Base-by-base conservation (phyloP, 2,329 filamentous ascomycete species). In the Xenoacremonium recifei region DNA sequence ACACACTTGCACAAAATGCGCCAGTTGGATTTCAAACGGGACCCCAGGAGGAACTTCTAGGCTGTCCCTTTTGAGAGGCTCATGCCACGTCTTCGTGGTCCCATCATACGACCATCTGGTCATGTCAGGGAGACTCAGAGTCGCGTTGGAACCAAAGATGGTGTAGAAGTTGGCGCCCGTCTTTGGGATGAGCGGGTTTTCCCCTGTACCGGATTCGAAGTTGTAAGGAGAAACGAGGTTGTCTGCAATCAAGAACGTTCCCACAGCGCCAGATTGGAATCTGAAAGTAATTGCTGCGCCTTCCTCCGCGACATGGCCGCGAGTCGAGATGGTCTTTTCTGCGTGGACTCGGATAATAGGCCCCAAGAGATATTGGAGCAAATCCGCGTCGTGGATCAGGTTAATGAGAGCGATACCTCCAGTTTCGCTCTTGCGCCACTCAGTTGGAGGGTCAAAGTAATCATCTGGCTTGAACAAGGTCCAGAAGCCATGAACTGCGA, bases 301-400 rank as follows among this genome's bases (percentile, higher is more conserved):
- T 51, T 83, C 79, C 42, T 82, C 77, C 0, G 72, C 77, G 3
- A 67, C 63, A 40, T 73, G 70, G 0, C 63, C 61, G 1, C 79
- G 66, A 21, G 71, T 69, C 0, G 72, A 68, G 0, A 55, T 36
- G 0, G 67, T 72, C 37, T 65, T 61, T 49, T 82, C 73, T 0
- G 75, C 77, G 23, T 74, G 70, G 0, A 82, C 71, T 0, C 72
- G 64, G 0, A 56, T 54, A 19, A 83, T 75, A 0, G 75, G 70
- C 0, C 77, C 77, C 18, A 82, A 69, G 2, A 82, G 61, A 55
- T 75, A 72, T 34, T 81, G 77, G 15, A 83, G 61, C 0, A 80
- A 60, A 45, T 82, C 79, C 27, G 82, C 63, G 36, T 83, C 79
- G 51, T 83, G 79, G n/a, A 82, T 70, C 32, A 82, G 60, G 51